phyloP scores from a whole-genome alignment of 2,329 filamentous ascomycete species.

The Aspergillus floridensis region DNA sequence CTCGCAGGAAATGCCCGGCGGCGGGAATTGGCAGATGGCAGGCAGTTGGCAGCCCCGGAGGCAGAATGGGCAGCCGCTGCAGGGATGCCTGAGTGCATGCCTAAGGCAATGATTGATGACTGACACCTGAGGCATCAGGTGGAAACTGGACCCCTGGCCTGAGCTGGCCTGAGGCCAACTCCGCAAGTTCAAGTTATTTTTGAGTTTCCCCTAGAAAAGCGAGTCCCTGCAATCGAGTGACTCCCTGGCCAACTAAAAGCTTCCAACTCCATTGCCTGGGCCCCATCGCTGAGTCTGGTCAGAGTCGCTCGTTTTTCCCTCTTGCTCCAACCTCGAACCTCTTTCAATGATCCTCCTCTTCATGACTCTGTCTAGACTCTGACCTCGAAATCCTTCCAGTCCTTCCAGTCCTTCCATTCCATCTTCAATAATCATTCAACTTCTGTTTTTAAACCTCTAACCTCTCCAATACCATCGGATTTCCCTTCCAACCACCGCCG shows the following conservation, averaged over 20 bases:
- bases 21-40: neutral
- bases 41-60: neutral
- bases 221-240: neutral
- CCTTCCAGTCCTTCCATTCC: neutral
- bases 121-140: neutral
- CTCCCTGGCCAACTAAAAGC: constrained; percentile 17
- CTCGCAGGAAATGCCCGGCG: neutral
- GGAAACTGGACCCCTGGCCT: neutral
- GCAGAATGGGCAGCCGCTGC: neutral
- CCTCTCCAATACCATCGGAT: neutral
- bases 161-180: too few species aligned
- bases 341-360: constrained; percentile 2
- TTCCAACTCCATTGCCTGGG: constrained; percentile 10
- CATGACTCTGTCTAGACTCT: neutral
- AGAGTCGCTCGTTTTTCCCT: neutral
- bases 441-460: neutral
- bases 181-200: constrained; percentile 12
- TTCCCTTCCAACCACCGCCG: neutral
- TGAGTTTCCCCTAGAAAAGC: constrained; percentile 16
- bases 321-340: neutral
- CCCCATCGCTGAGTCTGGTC: neutral
- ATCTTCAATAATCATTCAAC: too few species aligned
- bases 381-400: neutral
- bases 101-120: neutral
- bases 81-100: constrained; percentile 8